Percentiles rank a stretch among this genome's conserved stretches.
phyloP scores from a whole-genome alignment of 805 yeast genomes.

The Torulaspora microellipsoides region DNA sequence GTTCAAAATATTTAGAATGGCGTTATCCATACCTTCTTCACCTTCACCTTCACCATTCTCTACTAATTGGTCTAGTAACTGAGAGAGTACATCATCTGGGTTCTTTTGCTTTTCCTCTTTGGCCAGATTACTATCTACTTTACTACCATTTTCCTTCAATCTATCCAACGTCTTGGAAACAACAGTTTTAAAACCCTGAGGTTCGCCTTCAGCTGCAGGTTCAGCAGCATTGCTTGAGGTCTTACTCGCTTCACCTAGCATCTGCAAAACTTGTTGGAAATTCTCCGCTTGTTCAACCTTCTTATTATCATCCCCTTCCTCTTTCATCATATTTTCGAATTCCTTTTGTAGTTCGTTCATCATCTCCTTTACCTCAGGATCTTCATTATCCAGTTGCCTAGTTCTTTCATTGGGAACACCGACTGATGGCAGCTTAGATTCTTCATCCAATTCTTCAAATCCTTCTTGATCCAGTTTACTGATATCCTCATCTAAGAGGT shows the following conservation, averaged over 20 bases:
- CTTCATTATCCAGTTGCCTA: conserved; percentile 14
- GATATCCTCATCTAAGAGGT: conserved; percentile 71
- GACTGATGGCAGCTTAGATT: conserved; percentile 17
- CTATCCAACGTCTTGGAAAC: conserved; percentile 78
- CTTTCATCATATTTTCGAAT: conserved; percentile 24
- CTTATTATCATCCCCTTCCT: conserved; percentile 14
- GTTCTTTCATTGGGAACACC: conserved; percentile 7
- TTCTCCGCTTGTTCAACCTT: conserved; percentile 25
- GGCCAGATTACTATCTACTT: conserved; percentile 52
- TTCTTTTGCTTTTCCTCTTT: conserved; percentile 45
- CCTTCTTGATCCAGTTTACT: conserved; percentile 34
- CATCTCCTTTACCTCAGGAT: conserved; percentile 34
- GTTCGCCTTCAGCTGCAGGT: conserved; percentile 3
- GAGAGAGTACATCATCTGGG: conserved; percentile 51
- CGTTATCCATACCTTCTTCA: conserved; percentile 48
- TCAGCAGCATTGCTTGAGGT: conserved; percentile 5
- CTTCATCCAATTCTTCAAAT: conserved; percentile 11
- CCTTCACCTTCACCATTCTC: conserved; percentile 36
- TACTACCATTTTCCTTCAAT: conserved; percentile 68
- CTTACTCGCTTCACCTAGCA: conserved; percentile 28
- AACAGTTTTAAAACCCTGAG: conserved; percentile 59
- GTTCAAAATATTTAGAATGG: conserved; percentile 68
- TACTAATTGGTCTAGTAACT: conserved; percentile 60
- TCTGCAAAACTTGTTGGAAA: conserved; percentile 35
- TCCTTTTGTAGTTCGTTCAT: conserved; percentile 27